Base-by-base conservation (phyloP, 768 basidiomycete genomes). In the Serendipita sp. region DNA sequence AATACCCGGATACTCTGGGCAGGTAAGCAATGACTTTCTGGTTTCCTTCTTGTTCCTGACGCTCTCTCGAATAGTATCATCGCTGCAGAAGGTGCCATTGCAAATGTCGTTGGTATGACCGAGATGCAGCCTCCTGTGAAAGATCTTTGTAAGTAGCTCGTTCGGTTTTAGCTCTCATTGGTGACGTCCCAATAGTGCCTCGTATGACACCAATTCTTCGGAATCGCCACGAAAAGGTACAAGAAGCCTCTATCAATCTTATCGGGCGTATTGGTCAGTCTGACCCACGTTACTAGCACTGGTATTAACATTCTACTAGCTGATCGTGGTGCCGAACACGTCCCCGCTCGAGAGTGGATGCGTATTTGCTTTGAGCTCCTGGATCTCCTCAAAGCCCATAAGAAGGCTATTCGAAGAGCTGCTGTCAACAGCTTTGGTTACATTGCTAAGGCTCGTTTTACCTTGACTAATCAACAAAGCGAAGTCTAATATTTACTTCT, bases 91-190 rank as follows among this genome's bases (percentile, higher is more conserved):
- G 95, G 92, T 68, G 96, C 96, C 56, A 98, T 99, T 71, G 96
- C 96, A 68, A 98, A 98, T 70, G 96, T 98, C 60, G 96, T 99
- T 68, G 96, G 96, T 76, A 99, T 98, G 96, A 96, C 96, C 8
- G 92, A 97, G 74, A 99, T 99, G 96, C 97, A 96, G 73, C 96
- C 96, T 13, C 96, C 96, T 0, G 94, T 99, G 32, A 99, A 99
- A 75, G 96, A 99, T 81, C 85, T 99, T 65, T 73, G 94, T 96
- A 75, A 83, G 94, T 86, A 10, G 63, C 66, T 41, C 35, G 41
- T 45, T 53, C 11, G 15, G 18, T 46, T 28, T 38, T 66, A 24
- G 1, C 24, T 30, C 53, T 45, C 66, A 32, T 10, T 45, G 30
- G 70, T 75, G 63, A 73, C 62, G 24, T n/a, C 24, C 65, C 45